These are phyloP conservation scores for Stropharia rugosoannulata DNA, from an alignment of 768 basidiomycete species.

Conservation along the genomic window DNA sequence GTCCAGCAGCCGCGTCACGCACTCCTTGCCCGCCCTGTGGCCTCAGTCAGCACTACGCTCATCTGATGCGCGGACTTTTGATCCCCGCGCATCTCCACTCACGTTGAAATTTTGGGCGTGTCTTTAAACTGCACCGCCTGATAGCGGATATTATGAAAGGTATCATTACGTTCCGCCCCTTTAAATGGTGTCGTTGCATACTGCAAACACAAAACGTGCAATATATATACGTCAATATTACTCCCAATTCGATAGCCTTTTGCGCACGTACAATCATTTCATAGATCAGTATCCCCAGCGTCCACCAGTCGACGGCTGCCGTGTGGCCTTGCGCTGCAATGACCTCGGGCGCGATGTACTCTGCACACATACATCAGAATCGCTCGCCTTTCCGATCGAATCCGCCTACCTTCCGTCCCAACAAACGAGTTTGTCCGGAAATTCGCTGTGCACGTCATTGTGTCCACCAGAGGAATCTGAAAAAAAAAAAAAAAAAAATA, in stretches of 20 bases:
- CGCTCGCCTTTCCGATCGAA: constrained; percentile 19
- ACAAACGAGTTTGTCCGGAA: constrained; percentile 99
- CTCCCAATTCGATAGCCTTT: constrained; percentile 27
- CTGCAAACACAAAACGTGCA: constrained; percentile 40
- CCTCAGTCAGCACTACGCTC: constrained; percentile 4
- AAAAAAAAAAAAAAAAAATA: constrained; percentile 12
- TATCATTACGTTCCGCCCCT: constrained; percentile 90
- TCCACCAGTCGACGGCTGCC: constrained; percentile 99
- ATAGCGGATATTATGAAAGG: constrained; percentile 93
- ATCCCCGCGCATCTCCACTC: constrained; percentile 33
- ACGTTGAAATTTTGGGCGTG: constrained; percentile 61
- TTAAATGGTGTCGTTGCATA: constrained; percentile 99
- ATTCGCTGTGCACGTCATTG: constrained; percentile 94
- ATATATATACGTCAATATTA: constrained; percentile 33
- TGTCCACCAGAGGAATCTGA: constrained; percentile 92
- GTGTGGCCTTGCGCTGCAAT: constrained; percentile 96
- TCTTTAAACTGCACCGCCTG: constrained; percentile 87
- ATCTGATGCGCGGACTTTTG: constrained; percentile 22
- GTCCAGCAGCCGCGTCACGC: constrained; percentile 82
- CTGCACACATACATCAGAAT: constrained; percentile 42
- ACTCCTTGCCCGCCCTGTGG: constrained; percentile 81
- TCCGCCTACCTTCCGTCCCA: constrained; percentile 86
- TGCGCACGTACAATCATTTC: constrained; percentile 89
- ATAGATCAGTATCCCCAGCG: constrained; percentile 95
- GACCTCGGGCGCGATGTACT: constrained; percentile 99